phyloP scores from a whole-genome alignment of 1,139 yeast genomes.

The Blastobotrys malaysiensis region DNA sequence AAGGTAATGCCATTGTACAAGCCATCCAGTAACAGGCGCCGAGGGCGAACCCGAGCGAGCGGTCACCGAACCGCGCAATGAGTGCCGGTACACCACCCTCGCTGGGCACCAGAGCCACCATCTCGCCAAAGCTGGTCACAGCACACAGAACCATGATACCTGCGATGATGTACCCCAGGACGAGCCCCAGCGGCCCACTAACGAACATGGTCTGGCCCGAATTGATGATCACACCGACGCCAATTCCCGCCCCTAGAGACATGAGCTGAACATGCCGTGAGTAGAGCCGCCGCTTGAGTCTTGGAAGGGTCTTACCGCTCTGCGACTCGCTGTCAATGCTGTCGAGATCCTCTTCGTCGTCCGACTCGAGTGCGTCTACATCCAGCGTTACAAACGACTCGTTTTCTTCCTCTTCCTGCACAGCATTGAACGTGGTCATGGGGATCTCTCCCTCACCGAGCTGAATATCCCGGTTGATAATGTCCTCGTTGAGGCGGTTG shows the following conservation, averaged over 20 bases:
- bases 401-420: slow-evolving; percentile 10
- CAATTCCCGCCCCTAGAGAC: slow-evolving; percentile 77
- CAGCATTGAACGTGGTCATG: background rate
- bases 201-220: slow-evolving; percentile 74
- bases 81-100: slow-evolving; percentile 61
- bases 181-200: slow-evolving; percentile 79
- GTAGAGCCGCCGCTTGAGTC: slow-evolving; percentile 48
- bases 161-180: slow-evolving; percentile 62
- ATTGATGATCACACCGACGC: slow-evolving; percentile 73
- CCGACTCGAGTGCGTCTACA: slow-evolving; percentile 24
- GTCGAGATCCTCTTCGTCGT: slow-evolving; percentile 17
- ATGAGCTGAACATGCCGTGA: slow-evolving; percentile 76
- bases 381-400: slow-evolving; percentile 23
- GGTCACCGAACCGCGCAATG: slow-evolving; percentile 75
- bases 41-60: slow-evolving; percentile 76
- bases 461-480: slow-evolving; percentile 12
- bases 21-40: slow-evolving; percentile 77
- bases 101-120: slow-evolving; percentile 77
- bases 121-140: slow-evolving; percentile 74
- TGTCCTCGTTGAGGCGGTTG: slow-evolving; percentile 19
- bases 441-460: slow-evolving; percentile 17
- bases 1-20: slow-evolving; percentile 67
- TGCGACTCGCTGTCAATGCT: background rate
- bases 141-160: slow-evolving; percentile 66
- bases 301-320: slow-evolving; percentile 12